Percentiles rank a stretch among this genome's conserved stretches.
Conservation (phyloP, 495 filamentous ascomycete genomes). For the Filosporella fistucella region DNA sequence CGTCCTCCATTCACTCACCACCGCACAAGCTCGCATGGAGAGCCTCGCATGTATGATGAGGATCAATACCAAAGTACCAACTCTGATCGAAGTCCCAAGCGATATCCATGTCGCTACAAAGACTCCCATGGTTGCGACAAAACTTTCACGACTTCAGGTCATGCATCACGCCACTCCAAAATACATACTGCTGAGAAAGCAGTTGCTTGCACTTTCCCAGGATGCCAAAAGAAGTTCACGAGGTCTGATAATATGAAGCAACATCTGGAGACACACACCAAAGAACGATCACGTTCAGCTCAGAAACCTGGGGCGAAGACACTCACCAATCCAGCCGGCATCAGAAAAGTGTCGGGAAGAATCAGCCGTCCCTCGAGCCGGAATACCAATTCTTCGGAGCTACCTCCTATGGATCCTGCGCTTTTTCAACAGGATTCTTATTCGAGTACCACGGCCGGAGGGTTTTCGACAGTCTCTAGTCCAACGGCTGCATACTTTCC, state of each 20-base stretch:
- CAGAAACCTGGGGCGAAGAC: slow-evolving; percentile 3
- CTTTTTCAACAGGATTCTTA: no score
- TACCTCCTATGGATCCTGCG: slow-evolving; percentile 12
- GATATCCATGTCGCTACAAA: slow-evolving; percentile 61
- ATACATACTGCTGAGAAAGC: slow-evolving; percentile 96
- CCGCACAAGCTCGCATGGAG: slow-evolving; percentile 6
- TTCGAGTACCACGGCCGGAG: no score
- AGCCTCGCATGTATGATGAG: slow-evolving; percentile 12
- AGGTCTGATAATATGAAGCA: slow-evolving; percentile 99
- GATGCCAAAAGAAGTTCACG: slow-evolving; percentile 89
- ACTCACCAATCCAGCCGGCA: slow-evolving; percentile 8
- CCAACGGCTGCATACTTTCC: no score
- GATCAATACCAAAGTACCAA: slow-evolving; percentile 2
- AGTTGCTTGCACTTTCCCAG: slow-evolving; percentile 70
- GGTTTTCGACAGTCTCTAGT: no score
- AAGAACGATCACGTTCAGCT: slow-evolving; percentile 36
- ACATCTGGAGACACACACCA: slow-evolving; percentile 83
- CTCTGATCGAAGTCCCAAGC: slow-evolving; percentile 36
- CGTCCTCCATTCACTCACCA: slow-evolving; percentile 1
- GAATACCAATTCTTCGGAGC: slow-evolving; percentile 5
- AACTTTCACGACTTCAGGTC: slow-evolving; percentile 92
- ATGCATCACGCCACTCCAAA: slow-evolving; percentile 93
- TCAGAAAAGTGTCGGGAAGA: slow-evolving; percentile 8
- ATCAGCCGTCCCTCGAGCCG: slow-evolving; percentile 12
- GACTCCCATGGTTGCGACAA: slow-evolving; percentile 67